Evolutionary conservation across 2,329 filamentous ascomycete genomes (phyloP).

Genomic region (Clarireedia monteithiana): DNA sequence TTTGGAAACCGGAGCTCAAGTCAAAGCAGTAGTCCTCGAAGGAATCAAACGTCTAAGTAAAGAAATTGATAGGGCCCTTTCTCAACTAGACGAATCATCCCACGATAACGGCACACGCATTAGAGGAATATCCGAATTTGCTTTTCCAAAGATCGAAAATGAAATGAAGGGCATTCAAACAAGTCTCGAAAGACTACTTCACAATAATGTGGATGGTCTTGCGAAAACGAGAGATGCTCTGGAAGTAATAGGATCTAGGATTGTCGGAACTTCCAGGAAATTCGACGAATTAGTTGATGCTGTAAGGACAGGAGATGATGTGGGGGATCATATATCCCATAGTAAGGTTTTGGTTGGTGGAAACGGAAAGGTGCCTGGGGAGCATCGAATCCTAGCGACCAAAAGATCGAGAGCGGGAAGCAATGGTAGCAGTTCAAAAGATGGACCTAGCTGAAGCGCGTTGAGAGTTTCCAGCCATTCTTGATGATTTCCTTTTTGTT

Average conservation of each 20-base stretch:
- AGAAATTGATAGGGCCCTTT: conserved; percentile 7
- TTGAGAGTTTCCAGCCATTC: not conserved
- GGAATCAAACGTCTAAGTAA: conserved; percentile 10
- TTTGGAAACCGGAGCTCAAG: conserved; percentile 17
- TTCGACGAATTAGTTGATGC: conserved; percentile 21
- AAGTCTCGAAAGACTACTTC: conserved; percentile 3
- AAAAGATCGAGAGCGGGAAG: conserved; percentile 13
- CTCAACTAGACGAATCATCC: conserved; percentile 15
- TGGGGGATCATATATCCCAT: conserved; percentile 2
- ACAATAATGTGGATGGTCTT: conserved; percentile 1
- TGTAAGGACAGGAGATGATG: conserved; percentile 6
- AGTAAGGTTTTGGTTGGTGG: conserved; percentile 4
- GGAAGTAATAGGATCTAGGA: conserved; percentile 16
- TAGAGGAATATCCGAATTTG: conserved; percentile 15
- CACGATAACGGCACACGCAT: conserved; percentile 18
- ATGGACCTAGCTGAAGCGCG: conserved; percentile 2
- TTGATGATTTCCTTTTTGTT: not conserved
- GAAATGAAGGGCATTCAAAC: conserved; percentile 9
- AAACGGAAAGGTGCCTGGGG: conserved; percentile 7
- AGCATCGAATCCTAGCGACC: conserved; percentile 6
- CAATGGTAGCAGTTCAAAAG: conserved; percentile 14
- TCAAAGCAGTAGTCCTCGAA: conserved; percentile 15
- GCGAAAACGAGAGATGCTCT: conserved; percentile 13
- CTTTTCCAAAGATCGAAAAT: conserved; percentile 15
- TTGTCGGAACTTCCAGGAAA: conserved; percentile 17